Evolutionary conservation across 2,329 filamentous ascomycete genomes (phyloP), one percentile per base, ranked within the genome.

Genomic region (Stagonosporopsis cucurbitacearum): DNA sequence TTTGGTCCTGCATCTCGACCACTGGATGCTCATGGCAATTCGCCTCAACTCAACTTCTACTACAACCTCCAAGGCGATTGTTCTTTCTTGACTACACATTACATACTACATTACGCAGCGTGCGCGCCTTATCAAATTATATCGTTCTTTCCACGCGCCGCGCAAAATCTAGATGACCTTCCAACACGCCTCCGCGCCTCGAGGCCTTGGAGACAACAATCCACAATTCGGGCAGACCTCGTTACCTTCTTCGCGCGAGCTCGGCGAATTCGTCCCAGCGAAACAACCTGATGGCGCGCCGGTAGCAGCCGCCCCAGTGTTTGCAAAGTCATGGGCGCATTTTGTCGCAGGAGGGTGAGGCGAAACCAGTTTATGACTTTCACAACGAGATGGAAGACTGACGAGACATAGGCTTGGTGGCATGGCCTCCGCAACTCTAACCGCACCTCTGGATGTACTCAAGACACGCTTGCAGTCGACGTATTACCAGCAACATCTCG

Each of bases 401-500:
- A 72, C 57, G 33, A 5, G n/a, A 22, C 33, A 59, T 64, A 96
- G 93, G 37, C 79, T 91, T 48, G 93, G 93, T 66, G 93, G 93
- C 65, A 96, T 96, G 88, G 92, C 91, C 17, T 89, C 94, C 11
- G 91, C 94, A 22, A 88, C 90, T n/a, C 78, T 97, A n/a, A 97
- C 94, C 1, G 92, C 92, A 8, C 94, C 94, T 20, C 88, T 98
- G 57, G 94, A 97, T 72, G 93, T 97, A 28, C 84, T 98, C 46
- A 96, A 96, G 76, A 98, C 94, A 11, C 87, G 94, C 32, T 82
- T 98, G 3, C 94, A 98, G 75, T 96, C 92, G 69, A 93, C 96
- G 72, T 96, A 96, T 75, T 97, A 97, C 81, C 91, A 96, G 75
- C 83, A 87, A 8, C 91, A 96, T 76, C 83, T 96, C 41, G 83